phyloP scores from a whole-genome alignment of 129 eudicot species.

The sunflower (Helianthus annuus) region HanXRQr2.0-SUNRISE NC_035443.2:71431433-71431932 shows the following conservation, averaged over 20 bases:
- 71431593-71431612: conserved; percentile 1
- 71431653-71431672: conserved; percentile 16
- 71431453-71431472: too few species aligned
- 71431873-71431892: conserved; percentile 53
- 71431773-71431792: background rate
- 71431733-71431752: conserved; percentile 37
- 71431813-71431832: conserved; percentile 58
- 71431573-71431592: background rate
- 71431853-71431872: conserved; percentile 62
- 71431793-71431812: background rate
- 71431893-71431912: conserved; percentile 68
- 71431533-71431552: conserved; percentile 15
- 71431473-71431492: too few species aligned
- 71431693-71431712: conserved; percentile 1
- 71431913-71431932: conserved; percentile 56
- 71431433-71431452: too few species aligned
- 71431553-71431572: conserved; percentile 12
- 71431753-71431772: too few species aligned
- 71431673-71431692: conserved; percentile 6
- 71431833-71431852: conserved; percentile 69
- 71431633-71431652: conserved; percentile 19
- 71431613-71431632: conserved; percentile 18
- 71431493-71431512: too few species aligned
- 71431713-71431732: conserved; percentile 22
- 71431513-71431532: background rate